phyloP scores from a whole-genome alignment of 805 yeast genomes.

The Ogataea polymorpha region DNA sequence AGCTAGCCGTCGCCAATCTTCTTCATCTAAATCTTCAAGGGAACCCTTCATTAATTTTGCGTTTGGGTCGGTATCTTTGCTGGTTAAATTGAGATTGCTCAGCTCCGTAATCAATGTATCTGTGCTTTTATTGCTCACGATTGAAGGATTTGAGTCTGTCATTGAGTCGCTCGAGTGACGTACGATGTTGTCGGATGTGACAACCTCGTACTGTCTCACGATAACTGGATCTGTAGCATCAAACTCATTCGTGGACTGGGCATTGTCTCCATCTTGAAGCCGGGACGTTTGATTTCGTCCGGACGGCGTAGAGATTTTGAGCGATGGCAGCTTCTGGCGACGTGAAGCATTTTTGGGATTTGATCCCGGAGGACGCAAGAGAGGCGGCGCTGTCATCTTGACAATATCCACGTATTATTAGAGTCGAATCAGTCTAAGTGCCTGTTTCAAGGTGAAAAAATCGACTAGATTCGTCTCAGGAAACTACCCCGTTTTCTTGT shows the following conservation, averaged over 20 bases:
- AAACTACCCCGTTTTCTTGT: not conserved
- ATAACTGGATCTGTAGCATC: conserved; percentile 10
- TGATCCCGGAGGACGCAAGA: conserved; percentile 44
- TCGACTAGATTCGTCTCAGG: not conserved
- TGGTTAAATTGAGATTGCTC: conserved; percentile 5
- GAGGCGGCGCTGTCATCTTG: conserved; percentile 41
- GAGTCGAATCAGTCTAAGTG: not conserved
- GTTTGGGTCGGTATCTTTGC: not conserved
- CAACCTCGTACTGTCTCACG: not conserved
- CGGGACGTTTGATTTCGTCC: not conserved
- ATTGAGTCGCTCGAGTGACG: conserved; percentile 8
- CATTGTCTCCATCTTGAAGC: not conserved
- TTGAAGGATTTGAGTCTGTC: conserved; percentile 6
- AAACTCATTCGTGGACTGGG: not conserved
- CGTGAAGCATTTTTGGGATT: conserved; percentile 30
- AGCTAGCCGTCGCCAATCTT: conserved; percentile 69
- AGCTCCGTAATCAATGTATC: conserved; percentile 13
- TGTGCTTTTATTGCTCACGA: conserved; percentile 6
- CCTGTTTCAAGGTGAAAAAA: not conserved
- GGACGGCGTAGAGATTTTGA: conserved; percentile 23
- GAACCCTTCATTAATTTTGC: conserved; percentile 1
- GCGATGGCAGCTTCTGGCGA: conserved; percentile 26
- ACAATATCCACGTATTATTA: not conserved
- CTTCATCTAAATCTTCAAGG: conserved; percentile 54
- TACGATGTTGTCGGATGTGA: not conserved